Base-by-base conservation (phyloP, 2,329 filamentous ascomycete genomes). In the Colletotrichum chrysophilum region DNA sequence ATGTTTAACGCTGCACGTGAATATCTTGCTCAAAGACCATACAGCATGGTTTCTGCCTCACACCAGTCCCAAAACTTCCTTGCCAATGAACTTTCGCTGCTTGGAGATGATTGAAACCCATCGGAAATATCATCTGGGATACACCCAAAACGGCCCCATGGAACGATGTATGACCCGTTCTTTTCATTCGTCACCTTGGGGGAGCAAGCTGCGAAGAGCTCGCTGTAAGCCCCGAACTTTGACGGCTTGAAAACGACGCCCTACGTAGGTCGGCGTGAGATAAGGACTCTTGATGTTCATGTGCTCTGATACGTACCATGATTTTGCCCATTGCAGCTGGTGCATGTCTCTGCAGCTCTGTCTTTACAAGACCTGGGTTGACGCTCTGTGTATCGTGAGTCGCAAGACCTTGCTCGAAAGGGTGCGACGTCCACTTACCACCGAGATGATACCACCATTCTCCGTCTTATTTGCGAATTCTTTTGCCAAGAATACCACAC, bases 191-290 rank as follows among this genome's bases (percentile, higher is more conserved):
- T 87, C 4, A 89, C 80, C 0, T 88, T 83, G 0, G 85, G 84
- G 0, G 87, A 87, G 52, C 88, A 80, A 0, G 83, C 87, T 1
- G 88, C 85, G 74, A 85, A 91, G 1, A 90, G 77, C 73, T 87
- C 84, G 0, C 88, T 88, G 78, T 89, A 89, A 0, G 87, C 88
- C 0, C 88, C 89, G 32, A 84, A 55, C 4, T 52, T 66, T 32
- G 64, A 21, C 13, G 24, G 18, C 21, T 66, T 66, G 12, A 66
- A 66, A 9, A 66, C 28, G 14, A 48, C 21, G 12, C 62, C 36
- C 62, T 66, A 28, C 0, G 16, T 4, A 13, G n/a, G 3, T 66
- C 5, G 36, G 26, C 14, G 12, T 24, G 2, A 30, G 36, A 21
- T 21, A 2, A 10, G 7, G 9, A 9, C 4, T 4, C 18, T 12